Conservation (phyloP, 768 basidiomycete genomes). For the Mycena maculata region DNA sequence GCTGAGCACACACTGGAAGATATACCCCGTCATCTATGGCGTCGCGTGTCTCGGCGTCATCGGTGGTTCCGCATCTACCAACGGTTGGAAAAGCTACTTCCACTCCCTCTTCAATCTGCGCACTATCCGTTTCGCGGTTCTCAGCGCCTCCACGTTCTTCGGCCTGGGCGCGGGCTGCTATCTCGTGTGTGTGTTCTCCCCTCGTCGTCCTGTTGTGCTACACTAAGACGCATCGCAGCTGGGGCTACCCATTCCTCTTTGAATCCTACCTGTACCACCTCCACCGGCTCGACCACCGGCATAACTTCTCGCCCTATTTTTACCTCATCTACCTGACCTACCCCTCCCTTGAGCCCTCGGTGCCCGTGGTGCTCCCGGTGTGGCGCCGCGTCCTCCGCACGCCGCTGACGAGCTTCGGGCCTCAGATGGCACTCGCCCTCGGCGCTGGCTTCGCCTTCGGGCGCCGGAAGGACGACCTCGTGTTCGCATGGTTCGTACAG, state of each 20-base stretch:
- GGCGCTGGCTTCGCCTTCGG: conserved; percentile 82
- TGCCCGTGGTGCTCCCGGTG: conserved; percentile 39
- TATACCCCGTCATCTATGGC: conserved; percentile 94
- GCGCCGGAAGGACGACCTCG: conserved; percentile 65
- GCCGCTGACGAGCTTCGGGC: conserved; percentile 83
- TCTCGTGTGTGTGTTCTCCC: conserved; percentile 68
- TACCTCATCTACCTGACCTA: conserved; percentile 93
- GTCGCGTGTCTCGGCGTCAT: conserved; percentile 77
- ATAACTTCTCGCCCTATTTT: conserved; percentile 99
- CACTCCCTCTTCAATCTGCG: conserved; percentile 58
- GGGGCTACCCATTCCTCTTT: conserved; percentile 93
- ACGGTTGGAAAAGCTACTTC: conserved; percentile 46
- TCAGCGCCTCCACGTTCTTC: conserved; percentile 78
- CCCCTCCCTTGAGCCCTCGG: conserved; percentile 51
- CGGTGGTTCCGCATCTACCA: conserved; percentile 36
- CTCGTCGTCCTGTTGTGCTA: not conserved
- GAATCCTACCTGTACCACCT: conserved; percentile 96
- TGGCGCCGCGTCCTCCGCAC: conserved; percentile 68
- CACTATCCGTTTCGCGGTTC: conserved; percentile 71
- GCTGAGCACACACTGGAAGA: conserved; percentile 94
- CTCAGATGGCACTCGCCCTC: conserved; percentile 81
- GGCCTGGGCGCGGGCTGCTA: conserved; percentile 75
- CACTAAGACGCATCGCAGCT: conserved; percentile 59
- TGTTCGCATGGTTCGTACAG: conserved; percentile 92
- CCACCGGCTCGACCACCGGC: conserved; percentile 92